Base-by-base conservation (phyloP, 1,284 basidiomycete species). In the Ustilago curta region DNA sequence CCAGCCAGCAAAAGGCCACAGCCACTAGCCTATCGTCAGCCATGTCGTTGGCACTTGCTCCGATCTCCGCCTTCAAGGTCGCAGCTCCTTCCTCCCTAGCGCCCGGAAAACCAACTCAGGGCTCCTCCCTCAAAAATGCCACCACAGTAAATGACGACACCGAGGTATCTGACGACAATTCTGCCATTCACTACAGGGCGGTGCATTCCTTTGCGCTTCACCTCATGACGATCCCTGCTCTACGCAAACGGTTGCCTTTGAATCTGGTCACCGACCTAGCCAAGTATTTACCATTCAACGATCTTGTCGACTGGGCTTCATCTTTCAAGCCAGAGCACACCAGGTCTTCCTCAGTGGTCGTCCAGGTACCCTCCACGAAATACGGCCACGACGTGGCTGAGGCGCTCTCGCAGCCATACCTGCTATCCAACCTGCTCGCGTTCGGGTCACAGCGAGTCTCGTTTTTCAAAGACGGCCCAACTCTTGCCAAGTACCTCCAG, bases 371-470 rank as follows among this genome's bases (percentile, higher is more conserved):
- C 9, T 16, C 39, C 44, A 19, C 63, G 45, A 27, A 39, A 35
- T 11, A 3, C 52, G 9, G 60, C 58, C 23, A 25, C n/a, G 44
- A 78, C 51, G 64, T 51, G 44, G 18, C 45, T 21, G 4, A 56
- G 5, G 68, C 68, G 8, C 62, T 70, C 21, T 50, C 58, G 8
- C 53, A 52, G 19, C 79, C 79, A 0, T 70, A 73, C 47, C 29
- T 79, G 23, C 71, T 83, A 4, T 76, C 76, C 19, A 82, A 83
- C 25, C 5, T 83, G 16, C 50, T 82, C 1, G 67, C 76, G 1
- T 73, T 84, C 37, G 62, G 60, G 8, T 68, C 75, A 6, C 66
- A 70, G 31, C 64, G 81, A 8, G 69, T 83, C 27, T 44, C 69
- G n/a, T 70, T 60, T 43, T 50, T 82, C 59, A 77, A 76, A 44